Evolutionary conservation across 352 stramenopile species (phyloP), one percentile per base, ranked within the genome.

Genomic region (Pythium apleroticum): DNA sequence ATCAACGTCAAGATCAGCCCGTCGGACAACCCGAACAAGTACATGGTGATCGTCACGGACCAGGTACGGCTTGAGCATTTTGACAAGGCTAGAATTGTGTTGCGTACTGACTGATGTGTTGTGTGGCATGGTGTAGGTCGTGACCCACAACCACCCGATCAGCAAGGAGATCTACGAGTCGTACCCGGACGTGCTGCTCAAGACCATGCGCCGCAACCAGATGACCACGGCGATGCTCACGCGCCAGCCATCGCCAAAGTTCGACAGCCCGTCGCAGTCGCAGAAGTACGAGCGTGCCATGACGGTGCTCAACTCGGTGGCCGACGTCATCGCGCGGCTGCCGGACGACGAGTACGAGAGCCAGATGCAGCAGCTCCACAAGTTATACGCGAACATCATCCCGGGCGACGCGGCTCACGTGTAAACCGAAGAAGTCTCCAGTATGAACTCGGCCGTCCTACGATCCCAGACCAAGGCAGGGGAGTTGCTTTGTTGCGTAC

Each of bases 1-100:
- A 93, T 93, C 63, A 93, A 93, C 68, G 85, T 91, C 49, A 93
- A 93, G 75, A 93, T 93, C 66, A 91, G 78, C 19, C 83, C 85
- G 27, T 87, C 83, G 4, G 85, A 93, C 54, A 93, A 91, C 58
- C 71, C 77, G 20, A 86, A 69, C 74, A 91, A 91, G 78, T 93
- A 93, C 69, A 91, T 91, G 83, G 85, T 93, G 39, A 91, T 93
- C 61, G 85, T 93, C 45, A 93, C 85, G 4, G 85, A 93, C 63
- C 85, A 93, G 83, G 84, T 90, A 71, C 43, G 69, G n/a, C n/a
- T n/a, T n/a, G n/a, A n/a, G n/a, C n/a, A n/a, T n/a, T n/a, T 50
- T 15, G 37, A 54, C 30, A 33, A 33, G 30, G 30, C 4, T 33
- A 9, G 30, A 33, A 12, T 8, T 48, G 39, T 48, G 24, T 24